Evolutionary conservation across 2,329 filamentous ascomycete genomes (phyloP).

Genomic region (Talaromyces sp.): DNA sequence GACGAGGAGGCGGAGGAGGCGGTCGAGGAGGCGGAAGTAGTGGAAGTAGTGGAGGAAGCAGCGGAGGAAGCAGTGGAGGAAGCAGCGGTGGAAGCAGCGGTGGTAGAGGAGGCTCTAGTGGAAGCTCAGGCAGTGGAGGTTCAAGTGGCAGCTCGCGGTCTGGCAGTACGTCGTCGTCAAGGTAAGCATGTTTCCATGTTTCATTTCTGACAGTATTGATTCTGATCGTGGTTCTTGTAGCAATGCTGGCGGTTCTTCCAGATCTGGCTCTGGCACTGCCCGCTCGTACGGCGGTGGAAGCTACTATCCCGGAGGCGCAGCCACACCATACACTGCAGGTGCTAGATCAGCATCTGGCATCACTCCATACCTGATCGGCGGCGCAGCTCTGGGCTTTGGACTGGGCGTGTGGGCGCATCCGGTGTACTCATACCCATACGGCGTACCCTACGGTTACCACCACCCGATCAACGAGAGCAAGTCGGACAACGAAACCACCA

Average conservation of each 20-base stretch:
- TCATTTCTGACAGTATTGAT: neutral
- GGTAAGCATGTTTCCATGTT: neutral
- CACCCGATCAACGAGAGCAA: constrained; percentile 24
- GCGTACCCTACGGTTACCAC: constrained; percentile 44
- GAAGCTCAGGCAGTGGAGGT: constrained; percentile 14
- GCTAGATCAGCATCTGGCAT: constrained; percentile 45
- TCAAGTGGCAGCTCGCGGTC: constrained; percentile 1
- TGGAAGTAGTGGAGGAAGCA: constrained; percentile 21
- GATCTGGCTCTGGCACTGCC: constrained; percentile 4
- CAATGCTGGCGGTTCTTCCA: constrained; percentile 6
- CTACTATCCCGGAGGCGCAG: constrained; percentile 54
- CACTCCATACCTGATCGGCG: constrained; percentile 44
- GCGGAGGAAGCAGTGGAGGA: constrained; percentile 20
- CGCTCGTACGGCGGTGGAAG: constrained; percentile 38
- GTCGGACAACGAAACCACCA: constrained; percentile 21
- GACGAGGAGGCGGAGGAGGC: constrained; percentile 47
- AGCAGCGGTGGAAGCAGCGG: neutral
- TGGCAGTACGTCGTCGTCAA: constrained; percentile 7
- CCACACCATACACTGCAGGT: constrained; percentile 48
- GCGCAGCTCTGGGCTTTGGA: constrained; percentile 43
- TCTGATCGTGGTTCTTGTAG: neutral
- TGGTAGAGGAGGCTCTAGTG: constrained; percentile 9
- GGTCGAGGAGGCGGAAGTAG: constrained; percentile 28
- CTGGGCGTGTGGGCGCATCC: constrained; percentile 54
- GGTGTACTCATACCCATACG: constrained; percentile 53